Conservation (phyloP, 228 moss, liverwort and hornwort species). For the Sphagnum magellanicum region DNA sequence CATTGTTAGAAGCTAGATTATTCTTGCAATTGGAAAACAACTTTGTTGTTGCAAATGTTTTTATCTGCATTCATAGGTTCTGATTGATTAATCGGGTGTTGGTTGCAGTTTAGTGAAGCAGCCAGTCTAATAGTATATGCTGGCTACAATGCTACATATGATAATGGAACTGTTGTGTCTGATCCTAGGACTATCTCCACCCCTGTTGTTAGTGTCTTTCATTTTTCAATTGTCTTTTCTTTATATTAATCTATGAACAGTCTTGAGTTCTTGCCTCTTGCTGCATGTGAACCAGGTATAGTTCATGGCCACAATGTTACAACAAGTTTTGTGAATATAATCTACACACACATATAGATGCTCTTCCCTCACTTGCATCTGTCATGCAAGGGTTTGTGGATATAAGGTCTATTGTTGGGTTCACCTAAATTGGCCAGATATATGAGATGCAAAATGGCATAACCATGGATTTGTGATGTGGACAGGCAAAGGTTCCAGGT, state of each 20-base stretch:
- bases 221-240: background rate
- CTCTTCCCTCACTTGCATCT: too few relatives aligned
- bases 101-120: slow-evolving; percentile 35
- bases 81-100: background rate
- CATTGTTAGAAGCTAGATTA: background rate
- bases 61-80: background rate
- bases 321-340: background rate
- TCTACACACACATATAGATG: too few relatives aligned
- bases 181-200: slow-evolving; percentile 44
- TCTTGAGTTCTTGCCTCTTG: background rate
- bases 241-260: too few relatives aligned
- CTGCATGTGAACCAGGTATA: background rate
- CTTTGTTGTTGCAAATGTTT: background rate
- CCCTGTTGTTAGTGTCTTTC: slow-evolving; percentile 15
- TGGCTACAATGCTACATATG: slow-evolving; percentile 28
- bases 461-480: background rate
- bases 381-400: background rate
- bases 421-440: background rate
- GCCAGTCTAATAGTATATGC: slow-evolving; percentile 34
- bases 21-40: background rate
- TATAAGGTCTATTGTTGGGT: background rate
- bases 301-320: background rate
- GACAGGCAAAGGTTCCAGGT: slow-evolving; percentile 39
- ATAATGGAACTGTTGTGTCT: slow-evolving; percentile 34
- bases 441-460: background rate